Evolutionary conservation across 1,284 basidiomycete genomes (phyloP), one percentile per base, ranked within the genome.

Genomic region (Ceratobasidium sp.): DNA sequence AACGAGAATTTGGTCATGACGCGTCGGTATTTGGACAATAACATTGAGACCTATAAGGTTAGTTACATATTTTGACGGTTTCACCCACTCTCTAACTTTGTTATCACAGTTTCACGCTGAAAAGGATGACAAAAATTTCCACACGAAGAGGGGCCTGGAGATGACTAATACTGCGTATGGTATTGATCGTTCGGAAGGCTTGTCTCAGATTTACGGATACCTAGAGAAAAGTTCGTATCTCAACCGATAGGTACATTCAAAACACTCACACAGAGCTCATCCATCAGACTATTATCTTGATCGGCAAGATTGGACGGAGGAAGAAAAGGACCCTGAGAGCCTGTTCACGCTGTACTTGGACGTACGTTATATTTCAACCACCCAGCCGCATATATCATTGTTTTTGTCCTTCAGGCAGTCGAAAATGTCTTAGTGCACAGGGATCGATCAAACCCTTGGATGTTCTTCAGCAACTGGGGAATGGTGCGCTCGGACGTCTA

Each of bases 381-480:
- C 20, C 10, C 27, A 17, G 2, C 22, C 6, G 6, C 31, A 13
- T 35, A 10, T 31, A 52, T 55, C 17, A 55, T 17, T 15, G 15
- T 15, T n/a, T 54, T 22, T 55, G 15, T 20, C 35, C 35, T 12
- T 10, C 25, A 58, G 56, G 56, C 56, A 5, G 42, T 31, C 12
- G 13, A 58, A 29, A 10, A 29, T 27, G 20, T 31, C n/a, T 42
- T 58, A 8, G 45, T 31, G 7, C 29, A 47, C n/a, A n/a, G n/a
- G 45, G 13, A 43, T 17, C 2, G 17, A 17, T 27, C 56, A 5
- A 12, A 25, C 15, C 27, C 43, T n/a, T 58, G 57, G 57, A 25
- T 60, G 27, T 60, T 60, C 57, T 60, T 60, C 17, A 47, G 40
- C 13, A 47, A 47, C 29, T 60, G 57, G 57, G 57, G 57, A 4